Evolutionary conservation across 1,139 yeast species (phyloP).

Genomic region (Kodamaea fungicola): DNA sequence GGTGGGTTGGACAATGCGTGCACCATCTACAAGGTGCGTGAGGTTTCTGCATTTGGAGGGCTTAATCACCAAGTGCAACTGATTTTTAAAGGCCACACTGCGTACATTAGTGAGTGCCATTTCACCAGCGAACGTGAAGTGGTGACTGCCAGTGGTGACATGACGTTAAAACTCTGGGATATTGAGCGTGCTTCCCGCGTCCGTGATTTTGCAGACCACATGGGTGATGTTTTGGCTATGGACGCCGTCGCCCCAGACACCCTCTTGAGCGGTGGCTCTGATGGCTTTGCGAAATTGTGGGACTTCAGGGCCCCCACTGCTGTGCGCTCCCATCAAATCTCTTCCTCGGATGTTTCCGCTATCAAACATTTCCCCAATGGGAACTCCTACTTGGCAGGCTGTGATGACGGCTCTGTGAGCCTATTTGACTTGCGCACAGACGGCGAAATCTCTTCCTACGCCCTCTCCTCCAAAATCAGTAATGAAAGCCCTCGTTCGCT

Average conservation of each 20-base stretch:
- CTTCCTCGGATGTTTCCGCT: slow-evolving; percentile 65
- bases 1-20: slow-evolving; percentile 84
- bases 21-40: slow-evolving; percentile 56
- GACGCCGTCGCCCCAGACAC: slow-evolving; percentile 23
- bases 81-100: slow-evolving; percentile 73
- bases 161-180: slow-evolving; percentile 83
- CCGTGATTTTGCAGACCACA: slow-evolving; percentile 65
- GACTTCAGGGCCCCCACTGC: slow-evolving; percentile 55
- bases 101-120: slow-evolving; percentile 74
- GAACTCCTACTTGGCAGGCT: slow-evolving; percentile 62
- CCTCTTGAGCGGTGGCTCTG: slow-evolving; percentile 74
- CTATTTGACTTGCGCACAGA: slow-evolving; percentile 77
- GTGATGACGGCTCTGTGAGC: slow-evolving; percentile 76
- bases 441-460: slow-evolving; percentile 59
- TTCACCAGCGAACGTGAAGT: slow-evolving; percentile 57
- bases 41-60: slow-evolving; percentile 8
- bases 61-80: slow-evolving; percentile 29
- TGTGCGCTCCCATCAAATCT: slow-evolving; percentile 58
- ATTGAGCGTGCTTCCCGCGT: slow-evolving; percentile 53
- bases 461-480: slow-evolving; percentile 20
- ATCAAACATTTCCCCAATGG: slow-evolving; percentile 72
- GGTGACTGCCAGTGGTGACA: slow-evolving; percentile 78
- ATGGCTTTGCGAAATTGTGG: slow-evolving; percentile 72
- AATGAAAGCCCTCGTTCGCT: slow-evolving; percentile 8
- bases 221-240: slow-evolving; percentile 74